Conservation (phyloP, 805 yeast genomes). For the Myxozyma monticola region DNA sequence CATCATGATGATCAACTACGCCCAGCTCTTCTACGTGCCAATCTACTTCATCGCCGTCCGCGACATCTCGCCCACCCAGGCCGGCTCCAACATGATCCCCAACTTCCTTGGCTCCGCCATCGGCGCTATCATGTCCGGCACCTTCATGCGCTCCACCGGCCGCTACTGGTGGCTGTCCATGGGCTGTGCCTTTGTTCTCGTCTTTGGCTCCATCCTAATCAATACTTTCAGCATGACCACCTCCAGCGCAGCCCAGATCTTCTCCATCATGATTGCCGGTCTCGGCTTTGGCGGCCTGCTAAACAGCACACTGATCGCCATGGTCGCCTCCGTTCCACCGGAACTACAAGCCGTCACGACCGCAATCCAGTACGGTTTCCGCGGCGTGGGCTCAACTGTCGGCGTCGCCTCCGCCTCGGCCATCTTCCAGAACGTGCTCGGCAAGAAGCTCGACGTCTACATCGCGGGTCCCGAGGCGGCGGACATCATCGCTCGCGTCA, state of each 20-base stretch:
- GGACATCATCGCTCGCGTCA: slow-evolving; percentile 25
- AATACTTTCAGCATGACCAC: slow-evolving; percentile 13
- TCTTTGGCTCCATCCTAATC: slow-evolving; percentile 19
- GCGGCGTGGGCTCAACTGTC: slow-evolving; percentile 68
- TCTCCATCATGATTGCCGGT: slow-evolving; percentile 49
- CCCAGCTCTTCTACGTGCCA: slow-evolving; percentile 69
- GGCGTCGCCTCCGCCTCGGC: slow-evolving; percentile 64
- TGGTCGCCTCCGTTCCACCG: slow-evolving; percentile 62
- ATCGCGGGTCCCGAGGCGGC: slow-evolving; percentile 20
- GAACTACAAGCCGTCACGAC: slow-evolving; percentile 70
- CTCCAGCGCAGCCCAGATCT: slow-evolving; percentile 15
- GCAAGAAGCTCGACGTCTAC: slow-evolving; percentile 27
- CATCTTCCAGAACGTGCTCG: slow-evolving; percentile 50
- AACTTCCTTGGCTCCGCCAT: slow-evolving; percentile 66
- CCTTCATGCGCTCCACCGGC: slow-evolving; percentile 66
- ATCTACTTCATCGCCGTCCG: slow-evolving; percentile 60
- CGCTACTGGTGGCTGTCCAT: slow-evolving; percentile 31
- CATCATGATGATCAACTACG: slow-evolving; percentile 64
- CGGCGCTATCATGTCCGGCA: slow-evolving; percentile 69
- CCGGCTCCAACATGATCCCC: slow-evolving; percentile 51
- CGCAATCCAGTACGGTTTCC: slow-evolving; percentile 71
- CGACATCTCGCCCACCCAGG: slow-evolving; percentile 53
- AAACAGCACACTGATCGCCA: slow-evolving; percentile 60
- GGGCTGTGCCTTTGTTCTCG: slow-evolving; percentile 29
- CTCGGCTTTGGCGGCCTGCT: slow-evolving; percentile 56